Conservation (phyloP, 805 yeast species). For the Schizosaccharomyces octosporus region DNA sequence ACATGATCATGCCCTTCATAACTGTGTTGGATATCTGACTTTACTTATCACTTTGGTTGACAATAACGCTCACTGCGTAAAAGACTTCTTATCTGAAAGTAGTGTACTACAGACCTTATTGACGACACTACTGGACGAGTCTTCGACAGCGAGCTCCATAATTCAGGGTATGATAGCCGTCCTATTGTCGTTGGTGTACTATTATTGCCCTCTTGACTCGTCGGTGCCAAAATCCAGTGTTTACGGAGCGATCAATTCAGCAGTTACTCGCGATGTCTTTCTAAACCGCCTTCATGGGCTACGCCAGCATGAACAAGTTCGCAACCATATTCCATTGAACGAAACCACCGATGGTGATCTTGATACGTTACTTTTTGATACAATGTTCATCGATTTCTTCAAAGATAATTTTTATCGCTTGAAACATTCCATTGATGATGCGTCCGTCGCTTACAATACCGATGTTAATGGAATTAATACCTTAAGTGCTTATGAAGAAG, state of each 20-base stretch:
- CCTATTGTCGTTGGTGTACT: neutral
- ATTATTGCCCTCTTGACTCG: neutral
- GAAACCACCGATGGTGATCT: constrained; percentile 17
- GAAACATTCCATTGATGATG: constrained; percentile 42
- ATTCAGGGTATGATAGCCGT: neutral
- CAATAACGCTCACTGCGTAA: neutral
- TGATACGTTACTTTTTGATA: constrained; percentile 44
- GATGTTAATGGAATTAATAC: constrained; percentile 5
- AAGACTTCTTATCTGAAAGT: neutral
- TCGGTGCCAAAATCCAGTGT: neutral
- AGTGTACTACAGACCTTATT: neutral
- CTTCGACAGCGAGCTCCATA: neutral
- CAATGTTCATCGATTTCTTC: constrained; percentile 35
- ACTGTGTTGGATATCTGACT: neutral
- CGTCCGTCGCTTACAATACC: constrained; percentile 48
- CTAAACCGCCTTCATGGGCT: constrained; percentile 26
- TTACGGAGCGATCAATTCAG: neutral
- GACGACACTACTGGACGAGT: neutral
- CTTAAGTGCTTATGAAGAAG: neutral
- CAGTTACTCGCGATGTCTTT: constrained; percentile 33
- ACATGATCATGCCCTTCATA: neutral
- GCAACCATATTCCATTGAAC: constrained; percentile 17
- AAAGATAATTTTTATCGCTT: constrained; percentile 49
- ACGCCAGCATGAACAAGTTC: constrained; percentile 32
- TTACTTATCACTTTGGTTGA: neutral